Base-by-base conservation (phyloP, 768 basidiomycete species). In the Suillus paluster region DNA sequence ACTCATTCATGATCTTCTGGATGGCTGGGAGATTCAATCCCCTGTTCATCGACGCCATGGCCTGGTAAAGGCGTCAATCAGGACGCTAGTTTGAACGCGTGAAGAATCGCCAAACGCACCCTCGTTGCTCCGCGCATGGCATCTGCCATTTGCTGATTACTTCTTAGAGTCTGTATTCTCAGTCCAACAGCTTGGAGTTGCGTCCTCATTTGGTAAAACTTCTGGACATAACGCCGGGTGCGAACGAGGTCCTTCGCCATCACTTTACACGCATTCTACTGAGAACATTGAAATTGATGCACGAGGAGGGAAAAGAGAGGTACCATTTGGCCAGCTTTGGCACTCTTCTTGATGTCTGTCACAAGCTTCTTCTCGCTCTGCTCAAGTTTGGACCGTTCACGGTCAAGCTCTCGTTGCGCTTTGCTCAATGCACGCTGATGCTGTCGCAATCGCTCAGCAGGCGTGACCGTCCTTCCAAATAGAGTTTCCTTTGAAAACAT, bases 201-300 rank as follows among this genome's bases (percentile, higher is more conserved):
- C 3, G 97, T 99, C 61, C 94, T 87, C 97, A 99, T 99, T 73
- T 96, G 94, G 73, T 97, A 93, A 82, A 99, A 99, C 75, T 98
- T 99, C 78, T 98, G 95, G 27, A 95, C 83, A 73, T 99, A 99
- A 70, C 92, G 86, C 54, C 97, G 84, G 12, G 97, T 99, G 66
- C 97, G 87, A 65, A 99, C 95, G 60, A 99, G 90, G 73, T 99
- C 97, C 76, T 97, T 99, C 27, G 97, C 97, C 91, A 98, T 97
- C 66, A 99, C 92, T 83, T 99, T 99, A 82, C 96, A 98, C 23
- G 97, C 95, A 73, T 94, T 95, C 97, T 99, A 76, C 60, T 62
- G 60, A 63, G 63, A 63, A 61, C 59, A 63, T 67, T 70, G 66
- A 66, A 58, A 64, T 57, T 56, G 59, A 57, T 61, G 60, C 38